phyloP scores from a whole-genome alignment of 306 rosid species.

The Cucurbita argyrosperma region DNA sequence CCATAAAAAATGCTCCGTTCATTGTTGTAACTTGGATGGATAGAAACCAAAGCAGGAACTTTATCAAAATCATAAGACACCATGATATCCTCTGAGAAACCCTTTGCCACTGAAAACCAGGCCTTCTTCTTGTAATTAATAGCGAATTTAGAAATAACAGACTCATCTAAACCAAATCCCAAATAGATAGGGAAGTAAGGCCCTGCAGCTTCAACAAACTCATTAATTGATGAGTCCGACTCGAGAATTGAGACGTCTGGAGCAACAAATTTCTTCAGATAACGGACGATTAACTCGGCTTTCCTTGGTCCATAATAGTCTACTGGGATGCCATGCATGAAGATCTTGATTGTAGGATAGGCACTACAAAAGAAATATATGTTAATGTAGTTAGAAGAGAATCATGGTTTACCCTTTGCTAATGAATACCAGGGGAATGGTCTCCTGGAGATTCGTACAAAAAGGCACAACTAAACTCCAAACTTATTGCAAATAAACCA shows the following conservation, averaged over 20 bases:
- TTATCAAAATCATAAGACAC: slow-evolving; percentile 68
- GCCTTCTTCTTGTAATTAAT: slow-evolving; percentile 71
- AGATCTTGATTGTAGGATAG: slow-evolving; percentile 63
- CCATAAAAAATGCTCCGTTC: slow-evolving; percentile 75
- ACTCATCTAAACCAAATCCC: slow-evolving; percentile 67
- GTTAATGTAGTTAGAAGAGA: neutral
- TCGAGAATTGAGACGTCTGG: slow-evolving; percentile 73
- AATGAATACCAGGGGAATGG: neutral
- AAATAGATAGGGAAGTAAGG: slow-evolving; percentile 61
- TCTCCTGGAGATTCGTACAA: neutral
- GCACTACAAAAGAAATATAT: slow-evolving; percentile 31
- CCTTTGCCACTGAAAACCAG: slow-evolving; percentile 91
- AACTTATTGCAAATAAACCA: neutral
- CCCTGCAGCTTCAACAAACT: slow-evolving; percentile 58
- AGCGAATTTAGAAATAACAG: slow-evolving; percentile 41
- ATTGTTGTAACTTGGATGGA: slow-evolving; percentile 49
- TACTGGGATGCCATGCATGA: slow-evolving; percentile 57
- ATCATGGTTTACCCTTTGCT: neutral
- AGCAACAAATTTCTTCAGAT: slow-evolving; percentile 79
- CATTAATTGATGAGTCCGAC: slow-evolving; percentile 58
- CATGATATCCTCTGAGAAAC: slow-evolving; percentile 79
- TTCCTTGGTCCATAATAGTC: slow-evolving; percentile 88
- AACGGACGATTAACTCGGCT: slow-evolving; percentile 65
- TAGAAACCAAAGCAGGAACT: slow-evolving; percentile 74
- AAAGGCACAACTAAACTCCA: neutral